These are phyloP conservation scores for Globisporangium cederbergense DNA, from an alignment of 352 stramenopile genomes.

Conservation along the genomic window DNA sequence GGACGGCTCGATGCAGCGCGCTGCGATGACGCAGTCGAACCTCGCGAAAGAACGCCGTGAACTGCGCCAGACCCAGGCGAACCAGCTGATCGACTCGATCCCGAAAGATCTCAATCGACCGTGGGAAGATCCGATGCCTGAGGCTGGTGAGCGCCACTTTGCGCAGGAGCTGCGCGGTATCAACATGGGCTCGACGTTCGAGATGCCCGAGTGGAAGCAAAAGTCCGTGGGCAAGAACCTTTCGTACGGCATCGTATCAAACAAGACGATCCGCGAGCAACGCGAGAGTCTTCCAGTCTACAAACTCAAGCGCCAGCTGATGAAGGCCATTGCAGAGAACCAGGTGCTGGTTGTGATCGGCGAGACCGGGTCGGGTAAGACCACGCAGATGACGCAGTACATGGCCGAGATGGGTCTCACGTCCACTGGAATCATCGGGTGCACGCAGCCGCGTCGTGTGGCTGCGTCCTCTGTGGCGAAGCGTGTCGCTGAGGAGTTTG, in stretches of 20 bases:
- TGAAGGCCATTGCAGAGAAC: slow-evolving; percentile 94
- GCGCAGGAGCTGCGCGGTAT: slow-evolving; percentile 94
- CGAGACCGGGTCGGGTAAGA: slow-evolving; percentile 98
- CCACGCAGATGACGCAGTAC: slow-evolving; percentile 99
- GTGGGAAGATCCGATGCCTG: slow-evolving; percentile 98
- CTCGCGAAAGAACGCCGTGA: slow-evolving; percentile 97
- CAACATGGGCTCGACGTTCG: slow-evolving; percentile 88
- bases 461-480: slow-evolving; percentile 97
- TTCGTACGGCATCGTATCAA: slow-evolving; percentile 96
- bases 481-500: slow-evolving; percentile 96
- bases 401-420: slow-evolving; percentile 97
- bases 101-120: slow-evolving; percentile 98
- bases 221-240: slow-evolving; percentile 96
- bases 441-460: slow-evolving; percentile 97
- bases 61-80: slow-evolving; percentile 95
- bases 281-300: slow-evolving; percentile 96
- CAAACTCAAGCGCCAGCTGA: slow-evolving; percentile 94
- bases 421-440: slow-evolving; percentile 96
- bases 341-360: slow-evolving; percentile 98
- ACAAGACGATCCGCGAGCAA: slow-evolving; percentile 95
- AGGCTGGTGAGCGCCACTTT: slow-evolving; percentile 97
- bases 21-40: slow-evolving; percentile 95
- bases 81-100: slow-evolving; percentile 95
- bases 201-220: slow-evolving; percentile 97
- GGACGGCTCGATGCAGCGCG: slow-evolving; percentile 96